A percentile compares a stretch with the other conserved stretches of the same genome.
These are phyloP conservation scores for Oryza brachyantha DNA, from an alignment of 176 grass and related monocot species.

Conservation along the genomic window DNA sequence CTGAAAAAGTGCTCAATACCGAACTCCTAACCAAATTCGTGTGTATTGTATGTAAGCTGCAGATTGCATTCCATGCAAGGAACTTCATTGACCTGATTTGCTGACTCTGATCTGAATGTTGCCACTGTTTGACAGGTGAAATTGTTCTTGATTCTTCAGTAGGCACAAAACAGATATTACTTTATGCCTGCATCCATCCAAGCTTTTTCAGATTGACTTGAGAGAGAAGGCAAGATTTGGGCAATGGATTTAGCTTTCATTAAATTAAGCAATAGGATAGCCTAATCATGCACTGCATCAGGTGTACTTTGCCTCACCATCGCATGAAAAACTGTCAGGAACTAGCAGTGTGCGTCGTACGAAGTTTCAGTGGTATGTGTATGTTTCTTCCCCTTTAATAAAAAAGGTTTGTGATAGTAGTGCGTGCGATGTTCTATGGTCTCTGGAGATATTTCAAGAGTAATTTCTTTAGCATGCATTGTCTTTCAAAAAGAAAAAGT, in stretches of 20 bases:
- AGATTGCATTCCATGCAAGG: constrained; percentile 4
- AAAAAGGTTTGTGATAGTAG: too few species aligned
- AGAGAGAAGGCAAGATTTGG: background rate
- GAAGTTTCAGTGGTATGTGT: background rate
- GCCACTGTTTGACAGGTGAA: background rate
- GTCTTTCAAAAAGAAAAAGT: too few species aligned
- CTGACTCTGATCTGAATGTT: background rate
- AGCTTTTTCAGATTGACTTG: background rate
- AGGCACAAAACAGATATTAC: background rate
- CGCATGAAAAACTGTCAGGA: background rate
- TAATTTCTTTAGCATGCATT: too few species aligned
- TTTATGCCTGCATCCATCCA: background rate
- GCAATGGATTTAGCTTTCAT: constrained; percentile 6
- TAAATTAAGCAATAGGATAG: background rate
- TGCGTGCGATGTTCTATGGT: too few species aligned
- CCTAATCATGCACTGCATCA: background rate
- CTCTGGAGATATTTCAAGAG: too few species aligned
- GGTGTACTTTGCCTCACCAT: background rate
- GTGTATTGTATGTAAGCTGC: background rate
- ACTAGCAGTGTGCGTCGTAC: background rate
- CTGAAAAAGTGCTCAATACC: background rate
- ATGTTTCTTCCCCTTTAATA: background rate
- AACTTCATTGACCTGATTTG: too few species aligned
- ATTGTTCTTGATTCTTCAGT: background rate
- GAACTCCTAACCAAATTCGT: background rate